Conservation (phyloP, 441 rosid genomes). For the Mallotus japonicus region DNA sequence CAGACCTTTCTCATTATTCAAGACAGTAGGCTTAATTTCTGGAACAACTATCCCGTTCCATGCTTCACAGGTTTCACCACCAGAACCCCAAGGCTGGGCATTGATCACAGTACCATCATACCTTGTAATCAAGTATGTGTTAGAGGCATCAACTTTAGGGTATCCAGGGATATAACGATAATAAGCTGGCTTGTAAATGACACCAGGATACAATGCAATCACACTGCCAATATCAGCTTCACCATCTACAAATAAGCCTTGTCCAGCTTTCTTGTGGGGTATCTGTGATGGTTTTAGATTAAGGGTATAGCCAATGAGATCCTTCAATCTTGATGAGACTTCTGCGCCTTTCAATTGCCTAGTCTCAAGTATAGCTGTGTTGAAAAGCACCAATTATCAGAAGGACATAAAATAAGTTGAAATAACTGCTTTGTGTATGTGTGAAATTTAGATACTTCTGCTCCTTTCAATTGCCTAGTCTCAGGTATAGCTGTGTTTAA, state of each 20-base stretch:
- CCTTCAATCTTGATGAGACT: conserved; percentile 60
- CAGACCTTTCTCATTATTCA: conserved; percentile 35
- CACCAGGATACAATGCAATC: conserved; percentile 81
- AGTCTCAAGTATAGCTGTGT: conserved; percentile 71
- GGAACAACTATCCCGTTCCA: conserved; percentile 50
- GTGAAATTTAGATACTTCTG: conserved; percentile 22
- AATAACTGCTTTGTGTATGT: neutral
- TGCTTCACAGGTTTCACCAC: conserved; percentile 52
- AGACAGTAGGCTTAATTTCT: conserved; percentile 27
- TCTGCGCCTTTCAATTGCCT: conserved; percentile 48
- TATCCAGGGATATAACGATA: conserved; percentile 77
- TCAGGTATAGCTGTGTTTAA: conserved; percentile 72
- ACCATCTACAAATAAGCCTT: conserved; percentile 71
- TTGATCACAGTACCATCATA: conserved; percentile 76
- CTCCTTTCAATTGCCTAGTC: conserved; percentile 51
- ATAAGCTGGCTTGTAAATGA: conserved; percentile 63
- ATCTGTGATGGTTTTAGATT: conserved; percentile 60
- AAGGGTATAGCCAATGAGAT: conserved; percentile 58
- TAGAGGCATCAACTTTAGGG: conserved; percentile 62
- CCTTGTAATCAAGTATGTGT: conserved; percentile 72
- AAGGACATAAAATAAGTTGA: conserved; percentile 3
- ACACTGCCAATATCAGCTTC: conserved; percentile 76
- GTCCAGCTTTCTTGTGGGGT: conserved; percentile 70
- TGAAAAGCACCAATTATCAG: conserved; percentile 50
- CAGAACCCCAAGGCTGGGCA: conserved; percentile 82